Conservation (phyloP, 225 moss, liverwort and hornwort genomes). For the Ulota crispa region DNA sequence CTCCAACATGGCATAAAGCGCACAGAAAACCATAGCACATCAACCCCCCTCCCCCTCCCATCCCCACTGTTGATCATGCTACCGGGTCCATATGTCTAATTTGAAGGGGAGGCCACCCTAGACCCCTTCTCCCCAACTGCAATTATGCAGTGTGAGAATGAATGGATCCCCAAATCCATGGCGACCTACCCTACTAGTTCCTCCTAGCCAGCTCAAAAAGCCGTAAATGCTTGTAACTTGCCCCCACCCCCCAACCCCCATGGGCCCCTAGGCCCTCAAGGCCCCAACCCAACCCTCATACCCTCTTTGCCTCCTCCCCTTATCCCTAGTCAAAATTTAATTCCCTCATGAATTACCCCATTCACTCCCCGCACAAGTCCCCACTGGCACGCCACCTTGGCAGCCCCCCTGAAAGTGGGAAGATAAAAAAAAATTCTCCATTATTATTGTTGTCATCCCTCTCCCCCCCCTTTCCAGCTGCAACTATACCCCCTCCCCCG, state of each 20-base stretch:
- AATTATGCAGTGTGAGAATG: neutral
- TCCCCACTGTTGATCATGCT: neutral
- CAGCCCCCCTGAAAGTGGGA: constrained; percentile 1
- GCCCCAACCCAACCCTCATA: too few relatives aligned
- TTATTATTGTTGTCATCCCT: constrained; percentile 7
- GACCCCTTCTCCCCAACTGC: neutral
- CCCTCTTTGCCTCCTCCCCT: neutral
- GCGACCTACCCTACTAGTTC: neutral
- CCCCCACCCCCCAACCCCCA: neutral
- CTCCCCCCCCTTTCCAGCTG: neutral
- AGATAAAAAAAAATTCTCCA: neutral
- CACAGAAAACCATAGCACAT: neutral
- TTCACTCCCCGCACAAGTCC: constrained; percentile 14
- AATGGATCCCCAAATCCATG: neutral
- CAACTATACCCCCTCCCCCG: neutral
- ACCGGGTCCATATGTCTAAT: neutral
- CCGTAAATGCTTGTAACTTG: neutral
- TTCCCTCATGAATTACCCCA: neutral
- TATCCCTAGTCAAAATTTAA: neutral
- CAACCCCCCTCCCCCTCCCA: too few relatives aligned
- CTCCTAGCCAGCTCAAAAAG: neutral
- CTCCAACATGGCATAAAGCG: neutral
- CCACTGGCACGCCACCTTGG: constrained; percentile 13
- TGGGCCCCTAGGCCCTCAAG: too few relatives aligned
- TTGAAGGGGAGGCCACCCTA: neutral